These are phyloP conservation scores for Endocalyx cinctus DNA, from an alignment of 2,329 filamentous ascomycete species.

Conservation along the genomic window DNA sequence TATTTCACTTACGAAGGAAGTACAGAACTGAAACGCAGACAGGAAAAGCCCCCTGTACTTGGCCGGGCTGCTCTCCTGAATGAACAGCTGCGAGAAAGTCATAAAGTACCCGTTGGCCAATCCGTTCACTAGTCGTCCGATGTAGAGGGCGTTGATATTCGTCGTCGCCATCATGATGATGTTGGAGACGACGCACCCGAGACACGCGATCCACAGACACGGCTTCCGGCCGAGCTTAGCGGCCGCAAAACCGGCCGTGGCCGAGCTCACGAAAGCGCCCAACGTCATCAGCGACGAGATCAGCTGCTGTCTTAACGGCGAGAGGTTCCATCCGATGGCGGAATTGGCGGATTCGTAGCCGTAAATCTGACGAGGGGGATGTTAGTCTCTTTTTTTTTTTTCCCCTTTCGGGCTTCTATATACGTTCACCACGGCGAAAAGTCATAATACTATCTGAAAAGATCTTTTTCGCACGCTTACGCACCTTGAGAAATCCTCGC, in stretches of 20 bases:
- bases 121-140: slow-evolving; percentile 50
- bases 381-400: too few relatives aligned
- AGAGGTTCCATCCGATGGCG: slow-evolving; percentile 41
- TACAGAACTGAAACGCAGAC: slow-evolving; percentile 43
- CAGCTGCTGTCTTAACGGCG: slow-evolving; percentile 29
- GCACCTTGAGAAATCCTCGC: slow-evolving; percentile 41
- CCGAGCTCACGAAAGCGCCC: slow-evolving; percentile 29
- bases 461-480: slow-evolving; percentile 1
- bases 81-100: slow-evolving; percentile 48
- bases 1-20: slow-evolving; percentile 35
- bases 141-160: slow-evolving; percentile 48
- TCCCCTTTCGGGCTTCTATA: too few relatives aligned
- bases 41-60: slow-evolving; percentile 44
- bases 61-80: slow-evolving; percentile 43
- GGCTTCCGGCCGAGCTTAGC: slow-evolving; percentile 35
- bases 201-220: slow-evolving; percentile 42
- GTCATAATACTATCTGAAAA: not conserved
- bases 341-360: slow-evolving; percentile 30
- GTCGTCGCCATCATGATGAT: slow-evolving; percentile 55
- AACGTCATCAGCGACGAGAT: slow-evolving; percentile 33
- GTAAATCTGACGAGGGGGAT: slow-evolving; percentile 26
- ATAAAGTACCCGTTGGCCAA: slow-evolving; percentile 54
- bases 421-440: slow-evolving; percentile 12
- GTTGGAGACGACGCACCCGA: slow-evolving; percentile 46
- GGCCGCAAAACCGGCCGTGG: slow-evolving; percentile 25